A percentile compares a stretch with the other conserved stretches of the same genome.
phyloP scores from a whole-genome alignment of 257 asterid species.

The Nicotiana undulata region DNA sequence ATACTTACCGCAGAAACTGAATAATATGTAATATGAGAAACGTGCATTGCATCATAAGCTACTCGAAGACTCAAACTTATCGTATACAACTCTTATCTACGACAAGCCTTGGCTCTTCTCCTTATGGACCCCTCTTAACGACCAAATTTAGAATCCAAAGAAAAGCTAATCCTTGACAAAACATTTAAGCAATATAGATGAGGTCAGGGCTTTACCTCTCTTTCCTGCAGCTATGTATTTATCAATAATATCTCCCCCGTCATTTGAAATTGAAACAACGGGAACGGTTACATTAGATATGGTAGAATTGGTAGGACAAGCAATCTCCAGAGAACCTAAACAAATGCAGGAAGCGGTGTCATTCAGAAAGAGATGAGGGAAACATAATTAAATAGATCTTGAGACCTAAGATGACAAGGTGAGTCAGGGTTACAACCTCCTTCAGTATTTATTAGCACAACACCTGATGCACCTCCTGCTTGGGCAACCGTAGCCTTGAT shows the following conservation, averaged over 20 bases:
- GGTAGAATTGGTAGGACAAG: conserved; percentile 56
- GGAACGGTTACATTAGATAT: conserved; percentile 57
- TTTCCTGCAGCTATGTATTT: conserved; percentile 44
- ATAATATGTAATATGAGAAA: background rate
- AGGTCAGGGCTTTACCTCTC: conserved; percentile 36
- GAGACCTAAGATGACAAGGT: conserved; percentile 15
- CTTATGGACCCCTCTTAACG: background rate
- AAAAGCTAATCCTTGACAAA: background rate
- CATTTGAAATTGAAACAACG: conserved; percentile 63
- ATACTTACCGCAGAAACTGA: background rate
- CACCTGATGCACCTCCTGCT: conserved; percentile 73
- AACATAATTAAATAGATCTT: background rate
- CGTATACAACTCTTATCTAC: too few relatives aligned
- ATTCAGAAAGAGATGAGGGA: conserved; percentile 3
- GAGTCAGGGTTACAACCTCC: conserved; percentile 50
- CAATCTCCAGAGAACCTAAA: conserved; percentile 75
- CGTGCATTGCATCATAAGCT: background rate
- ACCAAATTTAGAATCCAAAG: background rate
- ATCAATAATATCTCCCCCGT: conserved; percentile 66
- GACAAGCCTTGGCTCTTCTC: too few relatives aligned
- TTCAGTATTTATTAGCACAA: conserved; percentile 65
- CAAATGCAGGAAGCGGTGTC: conserved; percentile 27
- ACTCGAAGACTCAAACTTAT: background rate
- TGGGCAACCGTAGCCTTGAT: conserved; percentile 76
- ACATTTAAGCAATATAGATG: background rate